phyloP scores from a whole-genome alignment of 805 yeast genomes.

The Sungouiella thailandica region DNA sequence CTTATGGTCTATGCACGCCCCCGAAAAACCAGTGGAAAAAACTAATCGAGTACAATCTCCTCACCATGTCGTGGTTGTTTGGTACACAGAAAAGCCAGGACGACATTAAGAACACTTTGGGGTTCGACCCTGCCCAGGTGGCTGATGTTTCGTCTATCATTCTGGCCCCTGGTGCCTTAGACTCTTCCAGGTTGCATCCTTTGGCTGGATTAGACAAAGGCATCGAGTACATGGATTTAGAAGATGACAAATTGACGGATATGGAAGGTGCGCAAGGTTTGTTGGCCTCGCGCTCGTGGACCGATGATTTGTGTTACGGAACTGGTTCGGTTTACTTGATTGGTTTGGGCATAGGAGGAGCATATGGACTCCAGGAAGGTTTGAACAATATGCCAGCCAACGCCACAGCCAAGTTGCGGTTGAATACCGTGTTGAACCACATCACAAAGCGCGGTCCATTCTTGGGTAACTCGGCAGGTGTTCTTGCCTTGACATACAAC shows the following conservation, averaged over 20 bases:
- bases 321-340: slow-evolving; percentile 89
- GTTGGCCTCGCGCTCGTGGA: slow-evolving; percentile 95
- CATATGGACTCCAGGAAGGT: slow-evolving; percentile 85
- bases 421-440: slow-evolving; percentile 87
- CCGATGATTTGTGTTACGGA: slow-evolving; percentile 96
- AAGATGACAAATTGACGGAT: slow-evolving; percentile 66
- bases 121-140: slow-evolving; percentile 63
- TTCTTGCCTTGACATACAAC: slow-evolving; percentile 84
- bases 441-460: slow-evolving; percentile 95
- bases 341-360: slow-evolving; percentile 87
- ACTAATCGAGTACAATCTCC: too few relatives aligned
- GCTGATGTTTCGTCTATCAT: slow-evolving; percentile 60
- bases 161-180: slow-evolving; percentile 57
- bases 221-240: slow-evolving; percentile 84
- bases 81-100: slow-evolving; percentile 27
- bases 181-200: slow-evolving; percentile 77
- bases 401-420: slow-evolving; percentile 73
- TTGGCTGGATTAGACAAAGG: slow-evolving; percentile 88
- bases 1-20: too few relatives aligned
- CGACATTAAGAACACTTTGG: slow-evolving; percentile 34
- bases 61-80: slow-evolving; percentile 52
- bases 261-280: slow-evolving; percentile 86
- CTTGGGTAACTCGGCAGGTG: slow-evolving; percentile 93
- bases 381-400: slow-evolving; percentile 67
- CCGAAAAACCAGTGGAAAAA: slow-evolving; percentile 4